phyloP scores from a whole-genome alignment of 1,139 yeast genomes.

The Yamadazyma friedrichii region DNA sequence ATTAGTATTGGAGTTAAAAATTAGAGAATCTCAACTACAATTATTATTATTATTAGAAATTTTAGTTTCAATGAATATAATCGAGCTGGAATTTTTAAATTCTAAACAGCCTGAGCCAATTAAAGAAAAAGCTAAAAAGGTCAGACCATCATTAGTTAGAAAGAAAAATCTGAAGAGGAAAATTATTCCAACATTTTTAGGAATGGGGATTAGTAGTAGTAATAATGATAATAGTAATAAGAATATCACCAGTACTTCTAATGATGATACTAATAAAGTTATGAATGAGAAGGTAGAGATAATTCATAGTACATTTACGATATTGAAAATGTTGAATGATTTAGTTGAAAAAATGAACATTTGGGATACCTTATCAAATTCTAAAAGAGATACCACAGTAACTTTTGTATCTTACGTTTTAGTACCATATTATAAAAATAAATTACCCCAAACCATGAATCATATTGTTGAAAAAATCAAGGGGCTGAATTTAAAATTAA shows the following conservation, averaged over 20 bases:
- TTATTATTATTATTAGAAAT: constrained; percentile 55
- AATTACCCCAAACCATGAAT: constrained; percentile 46
- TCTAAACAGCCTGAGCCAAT: constrained; percentile 3
- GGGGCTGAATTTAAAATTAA: constrained; percentile 41
- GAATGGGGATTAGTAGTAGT: constrained; percentile 27
- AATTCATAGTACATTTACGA: constrained; percentile 14
- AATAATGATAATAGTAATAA: no score
- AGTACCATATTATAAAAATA: constrained; percentile 53
- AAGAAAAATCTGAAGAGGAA: constrained; percentile 27
- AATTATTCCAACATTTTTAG: constrained; percentile 42
- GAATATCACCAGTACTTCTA: no score
- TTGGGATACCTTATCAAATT: constrained; percentile 50
- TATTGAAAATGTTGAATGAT: constrained; percentile 34
- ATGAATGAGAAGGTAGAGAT: no score
- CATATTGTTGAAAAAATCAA: constrained; percentile 50
- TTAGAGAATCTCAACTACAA: constrained; percentile 70
- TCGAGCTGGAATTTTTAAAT: constrained; percentile 27
- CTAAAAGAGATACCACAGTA: constrained; percentile 30
- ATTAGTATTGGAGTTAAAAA: constrained; percentile 42
- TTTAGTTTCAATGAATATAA: constrained; percentile 21
- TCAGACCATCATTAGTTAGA: constrained; percentile 38
- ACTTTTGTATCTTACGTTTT: constrained; percentile 55
- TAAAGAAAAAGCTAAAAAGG: constrained; percentile 17
- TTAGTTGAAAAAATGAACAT: constrained; percentile 54
- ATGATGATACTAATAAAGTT: no score